Conservation (phyloP, 2,329 filamentous ascomycete species). For the Penicillium vulpinum region DNA sequence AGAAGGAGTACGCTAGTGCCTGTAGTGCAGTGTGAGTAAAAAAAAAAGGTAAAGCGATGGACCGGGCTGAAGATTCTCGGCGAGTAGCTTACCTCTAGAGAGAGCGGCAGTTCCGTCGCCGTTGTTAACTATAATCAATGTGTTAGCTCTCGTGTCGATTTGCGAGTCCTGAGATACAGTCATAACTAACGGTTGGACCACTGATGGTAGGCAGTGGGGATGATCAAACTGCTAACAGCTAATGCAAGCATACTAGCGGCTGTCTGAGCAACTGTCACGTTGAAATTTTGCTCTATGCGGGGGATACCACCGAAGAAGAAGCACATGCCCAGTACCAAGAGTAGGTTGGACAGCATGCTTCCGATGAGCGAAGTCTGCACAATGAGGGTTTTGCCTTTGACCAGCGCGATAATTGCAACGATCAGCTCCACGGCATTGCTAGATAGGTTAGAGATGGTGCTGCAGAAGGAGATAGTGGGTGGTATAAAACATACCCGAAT, state of each 20-base stretch:
- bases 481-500: constrained; percentile 59
- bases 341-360: constrained; percentile 85
- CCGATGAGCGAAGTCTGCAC: constrained; percentile 92
- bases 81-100: constrained; percentile 28
- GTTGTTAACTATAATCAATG: background rate
- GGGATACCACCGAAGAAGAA: constrained; percentile 86
- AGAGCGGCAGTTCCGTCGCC: constrained; percentile 25
- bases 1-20: constrained; percentile 73
- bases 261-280: constrained; percentile 87
- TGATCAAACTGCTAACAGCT: constrained; percentile 77
- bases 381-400: constrained; percentile 72
- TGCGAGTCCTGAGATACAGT: background rate
- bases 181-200: constrained; percentile 45
- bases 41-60: background rate
- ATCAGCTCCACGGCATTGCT: constrained; percentile 87
- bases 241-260: constrained; percentile 78
- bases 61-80: background rate
- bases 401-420: constrained; percentile 79
- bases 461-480: background rate
- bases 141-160: background rate
- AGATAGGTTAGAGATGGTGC: background rate
- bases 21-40: background rate
- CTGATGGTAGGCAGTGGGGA: constrained; percentile 80
- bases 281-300: constrained; percentile 82
- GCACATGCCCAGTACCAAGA: constrained; percentile 86